A percentile compares a stretch with the other conserved stretches of the same genome.
Conservation (phyloP, 2,329 filamentous ascomycete species). For the Bisporella sp. region DNA sequence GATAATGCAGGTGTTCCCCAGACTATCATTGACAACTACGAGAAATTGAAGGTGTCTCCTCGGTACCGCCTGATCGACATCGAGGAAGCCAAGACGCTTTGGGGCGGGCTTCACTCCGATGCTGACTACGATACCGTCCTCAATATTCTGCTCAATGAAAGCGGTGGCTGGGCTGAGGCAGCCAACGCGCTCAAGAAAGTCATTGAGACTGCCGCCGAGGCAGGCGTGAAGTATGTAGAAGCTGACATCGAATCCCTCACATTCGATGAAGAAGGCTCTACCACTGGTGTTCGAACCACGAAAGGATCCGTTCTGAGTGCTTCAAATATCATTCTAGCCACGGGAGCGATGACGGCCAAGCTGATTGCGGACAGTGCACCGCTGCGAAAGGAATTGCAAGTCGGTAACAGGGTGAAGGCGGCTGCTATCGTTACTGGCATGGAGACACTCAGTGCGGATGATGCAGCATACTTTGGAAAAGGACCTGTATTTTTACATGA, state of each 20-base stretch:
- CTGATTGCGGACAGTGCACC: slow-evolving; percentile 44
- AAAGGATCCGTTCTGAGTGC: slow-evolving; percentile 40
- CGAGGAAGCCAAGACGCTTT: slow-evolving; percentile 31
- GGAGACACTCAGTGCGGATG: background rate
- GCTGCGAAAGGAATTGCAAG: slow-evolving; percentile 42
- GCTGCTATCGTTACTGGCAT: slow-evolving; percentile 30
- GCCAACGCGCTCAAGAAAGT: slow-evolving; percentile 36
- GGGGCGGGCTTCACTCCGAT: slow-evolving; percentile 30
- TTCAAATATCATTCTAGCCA: slow-evolving; percentile 44
- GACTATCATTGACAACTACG: slow-evolving; percentile 22
- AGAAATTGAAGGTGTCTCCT: slow-evolving; percentile 21
- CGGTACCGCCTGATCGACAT: slow-evolving; percentile 35
- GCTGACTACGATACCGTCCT: slow-evolving; percentile 29
- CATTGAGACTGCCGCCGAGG: slow-evolving; percentile 33
- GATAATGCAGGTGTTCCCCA: slow-evolving; percentile 15
- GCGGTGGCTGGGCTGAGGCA: slow-evolving; percentile 45
- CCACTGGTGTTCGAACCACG: slow-evolving; percentile 40
- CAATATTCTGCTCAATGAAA: slow-evolving; percentile 39
- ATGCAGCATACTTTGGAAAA: background rate
- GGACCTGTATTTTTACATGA: background rate
- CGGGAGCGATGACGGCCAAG: slow-evolving; percentile 48
- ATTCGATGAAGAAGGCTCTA: slow-evolving; percentile 38
- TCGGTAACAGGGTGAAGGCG: slow-evolving; percentile 45
- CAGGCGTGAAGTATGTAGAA: slow-evolving; percentile 37
- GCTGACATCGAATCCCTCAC: slow-evolving; percentile 36